Evolutionary conservation across 164 flowering plant species (phyloP).

Genomic region (Litsea cubeba): DNA sequence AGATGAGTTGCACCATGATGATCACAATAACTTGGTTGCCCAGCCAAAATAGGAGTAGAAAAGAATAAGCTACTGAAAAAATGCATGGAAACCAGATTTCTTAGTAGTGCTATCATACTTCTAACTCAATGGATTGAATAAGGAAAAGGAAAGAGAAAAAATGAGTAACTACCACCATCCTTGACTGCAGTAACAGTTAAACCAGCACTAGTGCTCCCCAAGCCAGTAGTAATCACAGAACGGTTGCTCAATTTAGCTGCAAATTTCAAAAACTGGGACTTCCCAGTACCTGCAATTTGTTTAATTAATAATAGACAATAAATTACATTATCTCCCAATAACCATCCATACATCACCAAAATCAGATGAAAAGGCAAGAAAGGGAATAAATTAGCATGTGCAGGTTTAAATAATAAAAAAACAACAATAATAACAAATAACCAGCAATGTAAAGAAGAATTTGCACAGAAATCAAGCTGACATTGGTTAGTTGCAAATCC

Average conservation of each 20-base stretch:
- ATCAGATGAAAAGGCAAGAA: not conserved
- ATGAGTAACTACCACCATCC: slow-evolving; percentile 65
- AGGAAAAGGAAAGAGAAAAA: not conserved
- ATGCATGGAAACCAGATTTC: not conserved
- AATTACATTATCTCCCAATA: not conserved
- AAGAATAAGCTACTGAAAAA: not conserved
- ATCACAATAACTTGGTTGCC: not conserved
- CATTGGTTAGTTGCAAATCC: not conserved
- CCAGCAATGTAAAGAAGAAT: not conserved
- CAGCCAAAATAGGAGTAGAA: not conserved
- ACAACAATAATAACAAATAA: no score
- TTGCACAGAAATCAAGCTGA: not conserved
- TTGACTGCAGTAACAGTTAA: slow-evolving; percentile 96
- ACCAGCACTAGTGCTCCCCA: slow-evolving; percentile 99
- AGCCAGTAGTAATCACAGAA: slow-evolving; percentile 94
- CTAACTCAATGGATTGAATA: not conserved
- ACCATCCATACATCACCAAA: not conserved
- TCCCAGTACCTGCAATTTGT: slow-evolving; percentile 67
- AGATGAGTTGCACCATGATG: not conserved
- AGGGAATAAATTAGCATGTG: not conserved
- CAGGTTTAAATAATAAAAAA: no score
- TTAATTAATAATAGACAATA: not conserved
- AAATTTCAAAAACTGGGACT: slow-evolving; percentile 93
- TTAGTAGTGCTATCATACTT: not conserved
- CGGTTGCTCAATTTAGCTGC: slow-evolving; percentile 94